A percentile compares a stretch with the other conserved stretches of the same genome.
Conservation (phyloP, 2,329 filamentous ascomycete species). For the Teratosphaeria viscida region DNA sequence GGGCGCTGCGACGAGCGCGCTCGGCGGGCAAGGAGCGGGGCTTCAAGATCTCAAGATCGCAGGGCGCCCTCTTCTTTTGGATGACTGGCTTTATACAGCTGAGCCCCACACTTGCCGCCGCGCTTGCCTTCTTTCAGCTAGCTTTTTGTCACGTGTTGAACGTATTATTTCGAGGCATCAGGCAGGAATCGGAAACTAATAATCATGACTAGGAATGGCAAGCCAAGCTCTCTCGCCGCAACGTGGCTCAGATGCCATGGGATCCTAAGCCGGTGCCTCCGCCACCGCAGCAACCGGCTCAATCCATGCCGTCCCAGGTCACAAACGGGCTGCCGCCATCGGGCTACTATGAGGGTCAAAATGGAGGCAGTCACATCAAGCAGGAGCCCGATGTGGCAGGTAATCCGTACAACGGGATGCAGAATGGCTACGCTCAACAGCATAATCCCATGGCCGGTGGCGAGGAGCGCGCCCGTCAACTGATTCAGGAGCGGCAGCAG, state of each 20-base stretch:
- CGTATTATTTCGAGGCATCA: not conserved
- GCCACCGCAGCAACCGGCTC: constrained; percentile 19
- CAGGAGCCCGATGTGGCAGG: constrained; percentile 36
- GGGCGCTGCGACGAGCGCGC: constrained; percentile 1
- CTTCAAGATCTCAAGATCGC: constrained; percentile 27
- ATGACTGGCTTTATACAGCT: constrained; percentile 34
- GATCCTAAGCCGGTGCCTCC: constrained; percentile 61
- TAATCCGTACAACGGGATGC: constrained; percentile 20
- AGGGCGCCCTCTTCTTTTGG: constrained; percentile 34
- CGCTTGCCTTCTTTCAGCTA: constrained; percentile 26
- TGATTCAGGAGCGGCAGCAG: constrained; percentile 48
- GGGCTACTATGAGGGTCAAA: constrained; percentile 18
- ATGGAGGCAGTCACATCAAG: constrained; percentile 42
- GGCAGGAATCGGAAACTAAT: not conserved
- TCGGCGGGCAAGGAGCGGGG: constrained; percentile 31
- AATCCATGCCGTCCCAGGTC: constrained; percentile 9
- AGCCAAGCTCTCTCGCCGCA: constrained; percentile 72
- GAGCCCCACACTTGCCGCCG: constrained; percentile 9
- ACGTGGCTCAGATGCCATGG: constrained; percentile 88
- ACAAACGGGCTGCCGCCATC: constrained; percentile 12
- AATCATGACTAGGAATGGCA: constrained; percentile 67
- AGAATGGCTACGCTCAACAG: constrained; percentile 17
- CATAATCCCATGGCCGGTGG: constrained; percentile 27
- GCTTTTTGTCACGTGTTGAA: constrained; percentile 11
- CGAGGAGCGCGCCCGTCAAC: constrained; percentile 41